These are phyloP conservation scores for Bathelium albidoporum DNA, from an alignment of 495 filamentous ascomycete species.

Conservation along the genomic window DNA sequence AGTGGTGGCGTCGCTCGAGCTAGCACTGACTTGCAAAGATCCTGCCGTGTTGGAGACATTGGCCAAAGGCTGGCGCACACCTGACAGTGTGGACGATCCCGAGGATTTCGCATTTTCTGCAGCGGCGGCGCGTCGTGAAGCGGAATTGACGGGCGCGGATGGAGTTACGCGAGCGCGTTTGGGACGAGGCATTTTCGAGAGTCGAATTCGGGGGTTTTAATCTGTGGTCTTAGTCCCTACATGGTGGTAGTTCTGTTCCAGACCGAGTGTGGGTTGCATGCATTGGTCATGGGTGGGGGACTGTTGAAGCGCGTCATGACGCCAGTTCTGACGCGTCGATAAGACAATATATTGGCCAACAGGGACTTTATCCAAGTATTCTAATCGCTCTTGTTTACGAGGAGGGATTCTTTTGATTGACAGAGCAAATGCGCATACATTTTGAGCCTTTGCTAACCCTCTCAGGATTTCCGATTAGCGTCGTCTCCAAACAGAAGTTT, in stretches of 20 bases:
- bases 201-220: background rate
- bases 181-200: background rate
- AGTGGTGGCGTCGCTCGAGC: background rate
- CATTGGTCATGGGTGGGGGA: background rate
- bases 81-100: background rate
- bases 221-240: background rate
- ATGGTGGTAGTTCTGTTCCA: background rate
- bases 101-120: background rate
- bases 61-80: background rate
- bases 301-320: background rate
- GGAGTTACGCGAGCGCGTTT: background rate
- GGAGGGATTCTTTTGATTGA: no score
- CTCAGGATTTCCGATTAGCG: constrained; percentile 9
- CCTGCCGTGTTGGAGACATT: background rate
- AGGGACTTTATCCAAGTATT: background rate
- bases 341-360: background rate
- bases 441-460: no score
- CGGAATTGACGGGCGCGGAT: background rate
- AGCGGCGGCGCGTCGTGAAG: background rate
- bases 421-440: no score
- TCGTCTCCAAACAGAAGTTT: constrained; percentile 60
- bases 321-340: background rate
- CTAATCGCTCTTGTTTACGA: no score
- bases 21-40: background rate
- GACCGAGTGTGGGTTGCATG: background rate